Percentiles rank a stretch among this genome's conserved stretches.
These are phyloP conservation scores for Pseudocercospora eumusae DNA, from an alignment of 2,329 filamentous ascomycete genomes.

Conservation along the genomic window DNA sequence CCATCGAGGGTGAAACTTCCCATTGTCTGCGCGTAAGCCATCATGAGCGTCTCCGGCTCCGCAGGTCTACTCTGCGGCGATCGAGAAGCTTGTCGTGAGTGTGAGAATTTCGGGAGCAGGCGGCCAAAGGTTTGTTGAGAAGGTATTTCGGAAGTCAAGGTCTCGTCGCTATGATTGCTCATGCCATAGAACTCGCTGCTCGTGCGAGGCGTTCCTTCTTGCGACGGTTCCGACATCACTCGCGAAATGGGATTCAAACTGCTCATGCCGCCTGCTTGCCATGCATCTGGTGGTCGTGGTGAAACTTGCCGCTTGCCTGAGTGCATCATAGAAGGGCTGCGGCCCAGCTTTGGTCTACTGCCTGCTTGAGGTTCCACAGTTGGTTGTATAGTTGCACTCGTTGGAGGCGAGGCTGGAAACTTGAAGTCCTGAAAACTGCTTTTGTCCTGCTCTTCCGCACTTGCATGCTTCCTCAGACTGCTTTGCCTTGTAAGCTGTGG, in stretches of 20 bases:
- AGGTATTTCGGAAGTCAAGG: conserved; percentile 72
- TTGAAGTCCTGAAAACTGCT: conserved; percentile 32
- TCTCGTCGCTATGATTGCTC: conserved; percentile 94
- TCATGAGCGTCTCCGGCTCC: conserved; percentile 81
- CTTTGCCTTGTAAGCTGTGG: conserved; percentile 32
- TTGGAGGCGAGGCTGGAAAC: conserved; percentile 33
- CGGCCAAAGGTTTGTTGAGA: conserved; percentile 59
- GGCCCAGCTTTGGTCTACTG: conserved; percentile 31
- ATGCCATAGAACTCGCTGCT: conserved; percentile 94
- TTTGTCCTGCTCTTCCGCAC: conserved; percentile 18
- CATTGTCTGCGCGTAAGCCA: conserved; percentile 94
- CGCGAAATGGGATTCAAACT: conserved; percentile 63
- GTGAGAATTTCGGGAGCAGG: conserved; percentile 53
- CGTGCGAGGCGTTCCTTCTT: conserved; percentile 77
- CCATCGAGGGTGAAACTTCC: conserved; percentile 91
- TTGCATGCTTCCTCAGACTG: conserved; percentile 21
- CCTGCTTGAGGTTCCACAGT: conserved; percentile 11
- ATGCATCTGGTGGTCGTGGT: conserved; percentile 40
- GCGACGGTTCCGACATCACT: conserved; percentile 75
- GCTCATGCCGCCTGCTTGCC: conserved; percentile 43
- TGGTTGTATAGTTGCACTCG: conserved; percentile 28
- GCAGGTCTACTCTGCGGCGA: conserved; percentile 43
- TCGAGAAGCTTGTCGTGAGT: conserved; percentile 48
- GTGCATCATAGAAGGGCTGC: conserved; percentile 39
- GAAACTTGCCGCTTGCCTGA: conserved; percentile 39